These are phyloP conservation scores for Wickerhamiella shivajii DNA, from an alignment of 805 yeast species.

Conservation along the genomic window DNA sequence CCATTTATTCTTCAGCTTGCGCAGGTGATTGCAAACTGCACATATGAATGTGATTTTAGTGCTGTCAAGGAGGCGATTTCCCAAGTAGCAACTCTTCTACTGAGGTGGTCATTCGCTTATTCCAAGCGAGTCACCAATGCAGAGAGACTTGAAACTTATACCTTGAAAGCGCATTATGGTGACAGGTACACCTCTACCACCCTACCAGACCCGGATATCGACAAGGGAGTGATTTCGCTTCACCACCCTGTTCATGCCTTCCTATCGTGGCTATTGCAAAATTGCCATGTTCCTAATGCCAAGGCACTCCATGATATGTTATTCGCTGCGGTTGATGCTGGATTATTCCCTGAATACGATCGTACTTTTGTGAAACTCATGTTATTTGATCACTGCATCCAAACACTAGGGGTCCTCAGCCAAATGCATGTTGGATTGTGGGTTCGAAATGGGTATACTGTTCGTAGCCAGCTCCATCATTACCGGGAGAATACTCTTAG, in stretches of 20 bases:
- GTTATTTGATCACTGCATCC: slow-evolving; percentile 58
- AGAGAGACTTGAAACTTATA: slow-evolving; percentile 32
- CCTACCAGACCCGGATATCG: background rate
- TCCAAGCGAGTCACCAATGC: slow-evolving; percentile 20
- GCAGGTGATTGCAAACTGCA: slow-evolving; percentile 24
- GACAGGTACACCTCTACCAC: background rate
- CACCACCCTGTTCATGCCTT: slow-evolving; percentile 71
- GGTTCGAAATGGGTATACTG: slow-evolving; percentile 86
- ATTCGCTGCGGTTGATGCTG: slow-evolving; percentile 8
- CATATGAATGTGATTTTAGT: slow-evolving; percentile 13
- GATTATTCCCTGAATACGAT: background rate
- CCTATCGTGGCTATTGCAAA: slow-evolving; percentile 55
- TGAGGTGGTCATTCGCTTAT: slow-evolving; percentile 18
- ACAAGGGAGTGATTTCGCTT: slow-evolving; percentile 37
- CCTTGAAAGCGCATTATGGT: slow-evolving; percentile 1
- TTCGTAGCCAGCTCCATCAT: slow-evolving; percentile 62
- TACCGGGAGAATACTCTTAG: slow-evolving; percentile 67
- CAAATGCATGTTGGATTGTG: slow-evolving; percentile 83
- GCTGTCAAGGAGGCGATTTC: slow-evolving; percentile 13
- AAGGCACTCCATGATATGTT: slow-evolving; percentile 14
- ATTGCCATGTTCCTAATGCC: slow-evolving; percentile 21
- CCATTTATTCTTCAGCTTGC: slow-evolving; percentile 47
- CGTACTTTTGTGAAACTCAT: slow-evolving; percentile 17
- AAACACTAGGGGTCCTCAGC: slow-evolving; percentile 61
- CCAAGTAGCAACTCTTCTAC: slow-evolving; percentile 16